These are phyloP conservation scores for Spathaspora arborariae DNA, from an alignment of 805 yeast species.

Conservation along the genomic window DNA sequence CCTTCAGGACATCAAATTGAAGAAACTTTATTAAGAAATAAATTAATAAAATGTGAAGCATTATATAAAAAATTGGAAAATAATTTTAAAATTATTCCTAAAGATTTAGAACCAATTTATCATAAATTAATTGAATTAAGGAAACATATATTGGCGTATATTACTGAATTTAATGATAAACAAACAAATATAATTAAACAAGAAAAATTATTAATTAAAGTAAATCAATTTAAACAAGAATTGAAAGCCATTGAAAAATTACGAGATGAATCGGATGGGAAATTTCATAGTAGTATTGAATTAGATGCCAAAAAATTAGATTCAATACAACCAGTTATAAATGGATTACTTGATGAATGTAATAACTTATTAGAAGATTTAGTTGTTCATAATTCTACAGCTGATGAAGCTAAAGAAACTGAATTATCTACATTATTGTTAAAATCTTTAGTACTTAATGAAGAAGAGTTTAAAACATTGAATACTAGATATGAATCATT, in stretches of 20 bases:
- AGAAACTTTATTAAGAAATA: conserved; percentile 58
- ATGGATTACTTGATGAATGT: conserved; percentile 82
- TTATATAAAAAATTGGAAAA: conserved; percentile 56
- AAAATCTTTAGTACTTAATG: conserved; percentile 1
- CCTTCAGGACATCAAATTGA: conserved; percentile 42
- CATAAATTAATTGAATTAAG: conserved; percentile 61
- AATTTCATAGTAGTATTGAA: conserved; percentile 29
- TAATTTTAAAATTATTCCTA: conserved; percentile 41
- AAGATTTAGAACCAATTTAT: conserved; percentile 41
- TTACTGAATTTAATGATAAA: conserved; percentile 17
- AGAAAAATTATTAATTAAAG: conserved; percentile 10
- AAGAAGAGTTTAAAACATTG: conserved; percentile 3
- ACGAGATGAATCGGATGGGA: conserved; percentile 52
- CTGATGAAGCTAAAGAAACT: neutral
- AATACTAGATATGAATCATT: conserved; percentile 35
- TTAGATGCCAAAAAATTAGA: conserved; percentile 7
- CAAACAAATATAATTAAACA: conserved; percentile 5
- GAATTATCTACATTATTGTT: neutral
- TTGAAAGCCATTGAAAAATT: conserved; percentile 27
- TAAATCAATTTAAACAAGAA: conserved; percentile 18
- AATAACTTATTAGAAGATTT: conserved; percentile 66
- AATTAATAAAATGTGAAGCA: conserved; percentile 58
- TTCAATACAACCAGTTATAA: conserved; percentile 46
- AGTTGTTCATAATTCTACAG: conserved; percentile 7
- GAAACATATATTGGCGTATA: conserved; percentile 48